These are phyloP conservation scores for Euphorbia lathyris DNA, from an alignment of 345 rosid species.

Conservation along the genomic window DNA sequence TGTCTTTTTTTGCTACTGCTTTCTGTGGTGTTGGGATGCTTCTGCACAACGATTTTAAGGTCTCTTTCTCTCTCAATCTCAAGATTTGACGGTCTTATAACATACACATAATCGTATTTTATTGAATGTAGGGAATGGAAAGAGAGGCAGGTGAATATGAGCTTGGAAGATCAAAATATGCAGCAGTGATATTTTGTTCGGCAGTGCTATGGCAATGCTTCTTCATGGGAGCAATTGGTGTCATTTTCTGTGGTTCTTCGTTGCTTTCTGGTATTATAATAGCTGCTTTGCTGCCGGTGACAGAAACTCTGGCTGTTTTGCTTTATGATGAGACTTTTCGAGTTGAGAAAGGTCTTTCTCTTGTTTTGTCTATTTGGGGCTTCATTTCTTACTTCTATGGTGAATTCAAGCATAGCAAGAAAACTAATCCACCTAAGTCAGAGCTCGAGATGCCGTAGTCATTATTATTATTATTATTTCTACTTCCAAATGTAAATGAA, in stretches of 20 bases:
- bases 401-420: constrained; percentile 7
- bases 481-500: too few species aligned
- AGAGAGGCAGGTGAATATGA: neutral
- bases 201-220: constrained; percentile 25
- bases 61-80: neutral
- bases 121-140: neutral
- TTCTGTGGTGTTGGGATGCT: constrained; percentile 33
- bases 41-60: constrained; percentile 5
- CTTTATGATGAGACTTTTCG: constrained; percentile 19
- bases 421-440: constrained; percentile 3
- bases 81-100: too few species aligned
- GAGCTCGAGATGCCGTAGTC: neutral
- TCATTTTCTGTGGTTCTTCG: neutral
- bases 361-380: constrained; percentile 23
- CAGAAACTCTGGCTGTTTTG: constrained; percentile 19
- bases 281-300: neutral
- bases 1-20: constrained; percentile 31
- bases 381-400: constrained; percentile 23
- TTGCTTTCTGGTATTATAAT: constrained; percentile 4
- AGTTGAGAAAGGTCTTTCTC: constrained; percentile 12
- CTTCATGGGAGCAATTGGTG: constrained; percentile 27
- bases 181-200: neutral
- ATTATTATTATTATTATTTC: neutral
- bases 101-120: too few species aligned
- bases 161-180: constrained; percentile 20